Percentiles rank a stretch among this genome's conserved stretches.
Evolutionary conservation across 805 yeast species (phyloP).

Genomic region (Wickerhamomyces strasburgensis): DNA sequence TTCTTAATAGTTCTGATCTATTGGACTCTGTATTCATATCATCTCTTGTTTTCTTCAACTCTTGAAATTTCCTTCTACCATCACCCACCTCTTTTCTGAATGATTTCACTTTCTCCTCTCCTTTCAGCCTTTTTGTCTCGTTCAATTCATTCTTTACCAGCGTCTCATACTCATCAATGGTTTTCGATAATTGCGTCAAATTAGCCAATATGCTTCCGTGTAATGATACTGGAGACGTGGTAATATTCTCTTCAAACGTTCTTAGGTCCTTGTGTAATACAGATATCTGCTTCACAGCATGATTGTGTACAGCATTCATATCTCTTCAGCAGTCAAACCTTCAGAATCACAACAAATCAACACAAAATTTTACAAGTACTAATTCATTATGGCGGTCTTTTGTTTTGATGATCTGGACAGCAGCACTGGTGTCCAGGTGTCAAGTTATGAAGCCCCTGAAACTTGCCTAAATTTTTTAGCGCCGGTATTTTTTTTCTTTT

Average conservation of each 20-base stretch:
- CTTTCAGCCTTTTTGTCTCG: slow-evolving; percentile 50
- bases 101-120: slow-evolving; percentile 53
- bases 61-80: slow-evolving; percentile 28
- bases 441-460: too few relatives aligned
- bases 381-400: not conserved
- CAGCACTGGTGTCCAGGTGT: too few relatives aligned
- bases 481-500: not conserved
- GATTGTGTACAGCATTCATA: slow-evolving; percentile 84
- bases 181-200: slow-evolving; percentile 65
- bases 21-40: slow-evolving; percentile 33
- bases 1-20: slow-evolving; percentile 40
- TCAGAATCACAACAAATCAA: not conserved
- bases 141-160: slow-evolving; percentile 55
- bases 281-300: slow-evolving; percentile 82
- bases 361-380: not conserved
- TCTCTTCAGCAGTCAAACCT: too few relatives aligned
- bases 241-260: slow-evolving; percentile 58
- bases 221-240: slow-evolving; percentile 66
- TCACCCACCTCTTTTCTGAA: slow-evolving; percentile 40
- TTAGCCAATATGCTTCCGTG: slow-evolving; percentile 81
- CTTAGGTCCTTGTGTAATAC: slow-evolving; percentile 64
- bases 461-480: too few relatives aligned
- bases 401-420: not conserved
- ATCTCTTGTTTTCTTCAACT: slow-evolving; percentile 32
- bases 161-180: slow-evolving; percentile 63